Evolutionary conservation across 352 stramenopile genomes (phyloP), one percentile per base, ranked within the genome.

Genomic region (Phytophthora vignae): DNA sequence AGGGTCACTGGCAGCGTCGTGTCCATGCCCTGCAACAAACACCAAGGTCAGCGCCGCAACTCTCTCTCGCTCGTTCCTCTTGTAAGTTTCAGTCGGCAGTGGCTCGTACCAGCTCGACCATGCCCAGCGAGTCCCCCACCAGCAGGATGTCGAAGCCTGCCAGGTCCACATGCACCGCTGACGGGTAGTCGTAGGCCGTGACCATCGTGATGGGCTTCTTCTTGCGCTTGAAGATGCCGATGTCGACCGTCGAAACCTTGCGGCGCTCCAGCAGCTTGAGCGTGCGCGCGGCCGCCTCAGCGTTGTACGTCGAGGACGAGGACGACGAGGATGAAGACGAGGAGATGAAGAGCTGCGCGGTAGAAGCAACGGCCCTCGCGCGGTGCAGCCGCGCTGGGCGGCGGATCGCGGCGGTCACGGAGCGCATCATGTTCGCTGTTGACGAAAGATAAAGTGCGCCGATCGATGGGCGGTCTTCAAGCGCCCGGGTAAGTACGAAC

Each of bases 151-250:
- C 98, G 63, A 99, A 99, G 40, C 96, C 97, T 2, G 98, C 98
- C 49, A 98, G 85, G 73, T 99, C 97, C n/a, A 99, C 97, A 77
- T 99, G 97, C 44, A 99, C 87, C 0, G 98, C 97, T 11, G 85
- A 95, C 40, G 89, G 98, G 79, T 99, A 99, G 79, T 99, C 95
- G 77, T 99, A 99, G 5, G 97, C 97, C 31, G 98, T 99, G 22
- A 99, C 94, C 97, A 99, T 99, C n/a, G 94, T 98, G 66, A 99
- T 99, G 52, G 98, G 98, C 53, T 99, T 96, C 29, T 93, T 91
- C 73, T 98, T 98, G 76, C 92, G 84, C 81, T 98, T 98, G 71
- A 94, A 86, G 73, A 95, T 91, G 69, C 87, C 84, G 21, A 96
- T 78, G 66, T 96, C 89, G 6, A 93, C 70, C 64, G 89, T 95